Evolutionary conservation across 176 grass and related monocot genomes (phyloP), one percentile per base, ranked within the genome.

Genomic region (Oryza nivara): DNA sequence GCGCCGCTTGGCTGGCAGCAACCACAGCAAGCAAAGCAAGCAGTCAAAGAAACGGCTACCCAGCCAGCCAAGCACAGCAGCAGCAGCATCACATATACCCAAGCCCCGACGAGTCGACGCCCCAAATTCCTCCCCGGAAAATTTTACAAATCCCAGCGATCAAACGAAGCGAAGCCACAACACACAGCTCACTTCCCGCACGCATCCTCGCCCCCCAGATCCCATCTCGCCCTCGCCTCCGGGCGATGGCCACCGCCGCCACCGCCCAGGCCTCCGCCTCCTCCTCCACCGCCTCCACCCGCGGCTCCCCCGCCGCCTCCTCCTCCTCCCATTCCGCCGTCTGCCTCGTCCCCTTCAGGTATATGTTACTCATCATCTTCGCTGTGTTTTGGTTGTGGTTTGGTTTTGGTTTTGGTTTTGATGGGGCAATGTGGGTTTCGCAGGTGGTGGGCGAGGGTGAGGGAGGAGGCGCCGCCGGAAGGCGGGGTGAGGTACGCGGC

Each of bases 281-380:
- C 12, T 75, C 82, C 7, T 90, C 88, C 73, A 68, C 83, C 23
- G 77, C 78, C 52, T 86, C 85, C 61, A 73, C 65, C 58, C 28
- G 79, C 79, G 88, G 72, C 26, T 12, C 46, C 1, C 74, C 35
- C 68, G 61, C 74, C 79, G 67, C 43, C 43, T 1, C 83, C 6
- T 5, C 88, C 16, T 72, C 88, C 25, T 16, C 76, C 51, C 6
- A 72, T 13, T 72, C 86, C 67, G 84, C 81, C 76, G 80, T 89
- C 83, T 94, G 85, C 87, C 92, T 94, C 87, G 92, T 94, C 60
- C 92, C 92, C 9, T 94, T 91, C 77, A 86, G 92, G 92, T 58
- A 41, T 8, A 1, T 28, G 2, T 28, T 41, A 41, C 40, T 41
- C 43, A 44, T 44, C 9, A 44, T 44, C 30, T 3, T 32, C 30